Base-by-base conservation (phyloP, 306 rosid genomes). In the Cicer judaicum region DNA sequence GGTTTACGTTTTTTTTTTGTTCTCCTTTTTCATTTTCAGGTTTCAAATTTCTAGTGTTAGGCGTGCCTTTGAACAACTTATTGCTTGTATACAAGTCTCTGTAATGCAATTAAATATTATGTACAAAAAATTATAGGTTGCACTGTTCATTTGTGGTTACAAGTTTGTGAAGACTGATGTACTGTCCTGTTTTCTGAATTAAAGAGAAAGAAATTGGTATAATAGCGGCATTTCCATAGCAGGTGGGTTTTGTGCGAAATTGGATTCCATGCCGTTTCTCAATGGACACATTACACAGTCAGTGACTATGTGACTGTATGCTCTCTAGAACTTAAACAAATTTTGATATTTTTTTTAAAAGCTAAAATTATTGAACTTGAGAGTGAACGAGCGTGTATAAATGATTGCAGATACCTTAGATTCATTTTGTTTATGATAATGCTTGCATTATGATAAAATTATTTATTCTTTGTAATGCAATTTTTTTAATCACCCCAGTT, bases 91-190 rank as follows among this genome's bases (percentile, higher is more conserved):
- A 38, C 14, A 73, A 29, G 76, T 57, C 7, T 70, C 1, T 75
- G 65, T 54, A 46, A 44, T 72, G 10, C 62, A 12, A 19, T 80
- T 78, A 68, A 8, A 63, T 77, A 46, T 80, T 74, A 44, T 77
- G 81, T 84, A 69, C 12, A 81, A 44, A 10, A 13, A 52, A 14
- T 39, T 43, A 24, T 80, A 47, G 81, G 75, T 54, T 60, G 19
- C 44, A 46, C 14, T 7, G 75, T 10, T 15, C 34, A 55, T 75
- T 24, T 68, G 66, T 57, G 66, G 46, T 52, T 46, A 72, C 70
- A 46, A 68, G 80, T 59, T 46, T 74, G 83, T 39, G 6, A 10
- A 52, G 7, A 73, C 10, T 72, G 14, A 16, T 57, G 56, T 41
- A 48, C 29, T 71, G 49, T 44, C 10, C 42, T 40, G 14, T 50